A percentile compares a stretch with the other conserved stretches of the same genome.
phyloP scores from a whole-genome alignment of 768 basidiomycete species.

The Pulveroboletus sp. region DNA sequence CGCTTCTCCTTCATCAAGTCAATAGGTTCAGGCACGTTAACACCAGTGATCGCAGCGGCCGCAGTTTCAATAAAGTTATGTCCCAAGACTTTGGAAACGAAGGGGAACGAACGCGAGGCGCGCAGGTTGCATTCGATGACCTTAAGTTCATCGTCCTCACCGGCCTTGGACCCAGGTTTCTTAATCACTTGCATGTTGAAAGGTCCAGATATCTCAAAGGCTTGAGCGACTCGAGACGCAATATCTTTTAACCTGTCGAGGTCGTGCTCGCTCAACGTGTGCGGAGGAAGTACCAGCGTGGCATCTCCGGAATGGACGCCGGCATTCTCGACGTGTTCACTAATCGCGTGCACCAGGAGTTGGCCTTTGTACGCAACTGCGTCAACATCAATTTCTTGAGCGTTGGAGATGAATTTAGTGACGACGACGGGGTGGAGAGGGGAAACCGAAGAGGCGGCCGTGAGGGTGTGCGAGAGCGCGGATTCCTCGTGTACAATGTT shows the following conservation, averaged over 20 bases:
- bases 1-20: slow-evolving; percentile 89
- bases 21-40: slow-evolving; percentile 85
- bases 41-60: slow-evolving; percentile 79
- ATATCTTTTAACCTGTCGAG: slow-evolving; percentile 89
- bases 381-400: slow-evolving; percentile 98
- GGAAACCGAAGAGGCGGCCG: slow-evolving; percentile 95
- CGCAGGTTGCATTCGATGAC: slow-evolving; percentile 99
- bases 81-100: slow-evolving; percentile 97
- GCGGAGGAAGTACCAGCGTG: slow-evolving; percentile 94
- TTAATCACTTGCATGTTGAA: slow-evolving; percentile 99
- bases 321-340: slow-evolving; percentile 98
- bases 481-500: slow-evolving; percentile 96
- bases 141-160: slow-evolving; percentile 73
- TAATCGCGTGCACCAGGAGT: slow-evolving; percentile 92
- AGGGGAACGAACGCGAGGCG: slow-evolving; percentile 97
- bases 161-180: slow-evolving; percentile 52
- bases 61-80: slow-evolving; percentile 97
- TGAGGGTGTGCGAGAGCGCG: slow-evolving; percentile 86
- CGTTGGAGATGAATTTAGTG: slow-evolving; percentile 97
- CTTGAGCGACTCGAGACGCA: slow-evolving; percentile 90
- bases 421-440: slow-evolving; percentile 97
- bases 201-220: slow-evolving; percentile 96
- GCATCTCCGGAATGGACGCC: slow-evolving; percentile 99
- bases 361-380: slow-evolving; percentile 93
- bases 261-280: slow-evolving; percentile 71